Base-by-base conservation (phyloP, 2,329 filamentous ascomycete species). In the Cercospora canescens region DNA sequence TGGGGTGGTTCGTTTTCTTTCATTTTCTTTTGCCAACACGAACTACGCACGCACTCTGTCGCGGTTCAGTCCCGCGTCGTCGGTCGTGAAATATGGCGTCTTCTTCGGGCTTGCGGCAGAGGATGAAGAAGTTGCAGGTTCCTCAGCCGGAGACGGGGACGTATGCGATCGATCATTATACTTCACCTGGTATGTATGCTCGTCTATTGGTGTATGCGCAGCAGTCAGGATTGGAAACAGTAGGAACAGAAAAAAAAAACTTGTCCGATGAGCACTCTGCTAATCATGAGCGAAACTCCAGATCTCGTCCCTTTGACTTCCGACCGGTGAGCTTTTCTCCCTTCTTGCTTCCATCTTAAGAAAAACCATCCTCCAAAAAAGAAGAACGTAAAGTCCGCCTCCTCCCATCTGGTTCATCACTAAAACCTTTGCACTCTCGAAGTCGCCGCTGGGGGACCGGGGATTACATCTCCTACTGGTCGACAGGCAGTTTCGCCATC, bases 401-500 rank as follows among this genome's bases (percentile, higher is more conserved):
- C n/a, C n/a, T n/a, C n/a, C n/a, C n/a, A n/a, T n/a, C n/a, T n/a
- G n/a, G n/a, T n/a, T n/a, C n/a, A n/a, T n/a, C n/a, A n/a, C 1
- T 14, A 14, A 32, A 6, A 0, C 12, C 41, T 28, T 28, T 2
- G 2, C 0, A 14, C 4, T 12, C 24, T 6, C 6, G 30, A 4
- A 64, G 56, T 28, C 60, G 65, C 24, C 52, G 41, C 26, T 67
- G 66, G 63, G 45, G 55, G 8, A 45, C 18, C 1, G 59, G 59
- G 63, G 55, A 63, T 34, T 67, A 60, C 12, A 55, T 65, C 6
- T 28, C 58, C 12, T 68, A 48, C 48, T 68, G 66, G 66, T 66
- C 60, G 14, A 68, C 66, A 0, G 66, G 66, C 14, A 57, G 66
- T 32, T 69, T 69, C 37, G 67, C 67, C 52, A 69, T 69, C 11